Evolutionary conservation across 169 alveolate species (phyloP), one percentile per base, ranked within the genome.

Genomic region (Cyclospora cayetanensis): DNA sequence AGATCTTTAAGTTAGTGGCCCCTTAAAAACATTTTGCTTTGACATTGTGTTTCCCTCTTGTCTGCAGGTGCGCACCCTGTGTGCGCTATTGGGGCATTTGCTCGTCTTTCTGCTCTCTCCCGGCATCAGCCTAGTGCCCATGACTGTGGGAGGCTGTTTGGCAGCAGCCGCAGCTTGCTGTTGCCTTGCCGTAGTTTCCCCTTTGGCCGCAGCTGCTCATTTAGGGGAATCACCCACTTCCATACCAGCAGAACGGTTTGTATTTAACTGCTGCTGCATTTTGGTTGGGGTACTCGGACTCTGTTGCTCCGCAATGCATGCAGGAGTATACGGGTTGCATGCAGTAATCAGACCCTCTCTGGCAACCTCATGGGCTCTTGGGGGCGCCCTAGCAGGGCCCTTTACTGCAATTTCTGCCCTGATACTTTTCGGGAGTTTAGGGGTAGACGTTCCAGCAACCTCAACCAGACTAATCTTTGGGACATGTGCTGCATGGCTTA

Each of bases 311-410:
- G 82, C 76, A 7, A 18, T 41, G 68, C 70, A 84, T 12, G 91
- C 77, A 39, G 76, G 83, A 42, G 65, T 84, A 52, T 63, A 63
- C 70, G 91, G 74, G 1, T 68, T 70, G n/a, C 79, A 66, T 35
- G 60, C 68, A 43, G 50, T 84, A 46, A 50, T 79, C n/a, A 39
- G 27, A 29, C 74, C 27, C 35, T 55, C 27, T 27, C 52, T 79
- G 1, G 70, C 72, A 20, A 50, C 52, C 25, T 55, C 27, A 27
- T 79, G 86, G 86, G 37, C 86, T 25, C n/a, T 76, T 25, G 86
- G 86, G 25, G 86, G 86, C 20, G 86, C 63, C 66, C 86, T 76
- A n/a, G 86, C 86, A 9, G 86, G 86, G n/a, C 86, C 86, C 12
- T 22, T 76, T 25, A 43, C 66, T 18, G 86, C 86, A 7, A 25